phyloP scores from a whole-genome alignment of 139 green algal genomes.

The Coccomyxa sp. region DNA sequence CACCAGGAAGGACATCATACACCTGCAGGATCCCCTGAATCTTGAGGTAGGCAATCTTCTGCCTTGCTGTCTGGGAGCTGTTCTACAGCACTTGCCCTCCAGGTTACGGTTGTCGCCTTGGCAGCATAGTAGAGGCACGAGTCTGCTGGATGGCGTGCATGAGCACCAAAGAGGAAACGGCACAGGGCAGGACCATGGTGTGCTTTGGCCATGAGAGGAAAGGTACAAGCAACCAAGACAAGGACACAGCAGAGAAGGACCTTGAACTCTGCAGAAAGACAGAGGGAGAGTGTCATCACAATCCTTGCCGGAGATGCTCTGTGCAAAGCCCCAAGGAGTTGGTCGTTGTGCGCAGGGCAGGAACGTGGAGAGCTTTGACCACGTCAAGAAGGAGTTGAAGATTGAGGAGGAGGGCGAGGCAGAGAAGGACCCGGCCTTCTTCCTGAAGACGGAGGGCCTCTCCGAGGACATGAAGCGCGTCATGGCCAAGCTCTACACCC shows the following conservation, averaged over 20 bases:
- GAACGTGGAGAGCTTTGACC: constrained; percentile 77
- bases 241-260: too few relatives aligned
- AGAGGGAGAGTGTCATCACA: too few relatives aligned
- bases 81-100: background rate
- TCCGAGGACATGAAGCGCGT: constrained; percentile 73
- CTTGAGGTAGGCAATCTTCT: constrained; percentile 29
- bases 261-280: too few relatives aligned
- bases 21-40: constrained; percentile 76
- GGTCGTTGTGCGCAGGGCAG: constrained; percentile 9
- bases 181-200: constrained; percentile 26
- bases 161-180: background rate
- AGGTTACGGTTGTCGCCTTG: background rate
- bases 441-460: constrained; percentile 31
- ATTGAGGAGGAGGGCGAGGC: constrained; percentile 26
- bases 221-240: too few relatives aligned
- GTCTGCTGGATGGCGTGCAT: background rate
- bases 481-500: constrained; percentile 36
- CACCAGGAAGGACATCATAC: constrained; percentile 87
- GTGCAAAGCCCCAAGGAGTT: too few relatives aligned
- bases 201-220: constrained; percentile 90
- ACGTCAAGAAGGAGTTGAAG: constrained; percentile 65
- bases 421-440: constrained; percentile 23
- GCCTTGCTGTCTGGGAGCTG: background rate
- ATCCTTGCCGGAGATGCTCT: too few relatives aligned
- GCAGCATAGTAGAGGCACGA: background rate